Evolutionary conservation across 192 early-diverging fungal species (phyloP).

Genomic region (Jimgerdemannia flammicorona): DNA sequence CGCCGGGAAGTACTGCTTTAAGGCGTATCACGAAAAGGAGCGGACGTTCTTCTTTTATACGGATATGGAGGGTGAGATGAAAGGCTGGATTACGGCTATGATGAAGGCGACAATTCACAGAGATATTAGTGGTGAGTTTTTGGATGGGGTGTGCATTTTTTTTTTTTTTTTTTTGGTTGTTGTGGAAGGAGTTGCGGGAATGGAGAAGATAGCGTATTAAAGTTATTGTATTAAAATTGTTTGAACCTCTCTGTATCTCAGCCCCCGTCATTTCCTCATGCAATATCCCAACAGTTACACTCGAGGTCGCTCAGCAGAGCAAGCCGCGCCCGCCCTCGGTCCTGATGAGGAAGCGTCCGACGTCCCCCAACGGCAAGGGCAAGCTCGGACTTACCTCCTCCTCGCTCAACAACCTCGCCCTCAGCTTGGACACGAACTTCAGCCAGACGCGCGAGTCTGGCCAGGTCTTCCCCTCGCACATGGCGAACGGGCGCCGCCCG

Average conservation of each 20-base stretch:
- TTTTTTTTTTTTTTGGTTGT: no score
- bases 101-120: constrained; percentile 63
- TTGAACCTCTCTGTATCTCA: no score
- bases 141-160: not conserved
- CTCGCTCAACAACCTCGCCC: constrained; percentile 9
- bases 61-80: constrained; percentile 45
- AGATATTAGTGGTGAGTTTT: constrained; percentile 33
- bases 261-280: constrained; percentile 58
- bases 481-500: no score
- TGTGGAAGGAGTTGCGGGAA: no score
- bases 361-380: no score
- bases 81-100: constrained; percentile 53
- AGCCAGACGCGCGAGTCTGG: no score
- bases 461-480: no score
- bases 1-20: constrained; percentile 60
- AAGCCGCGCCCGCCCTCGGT: constrained; percentile 53
- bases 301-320: constrained; percentile 51
- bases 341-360: constrained; percentile 29
- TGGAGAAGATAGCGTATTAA: no score
- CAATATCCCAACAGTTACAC: constrained; percentile 50
- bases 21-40: constrained; percentile 52
- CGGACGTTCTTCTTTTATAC: constrained; percentile 59
- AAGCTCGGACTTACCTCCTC: no score
- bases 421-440: constrained; percentile 19
- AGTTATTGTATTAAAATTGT: no score